Conservation (phyloP, 73 alveolate species). For the Tetrahymena borealis region DNA sequence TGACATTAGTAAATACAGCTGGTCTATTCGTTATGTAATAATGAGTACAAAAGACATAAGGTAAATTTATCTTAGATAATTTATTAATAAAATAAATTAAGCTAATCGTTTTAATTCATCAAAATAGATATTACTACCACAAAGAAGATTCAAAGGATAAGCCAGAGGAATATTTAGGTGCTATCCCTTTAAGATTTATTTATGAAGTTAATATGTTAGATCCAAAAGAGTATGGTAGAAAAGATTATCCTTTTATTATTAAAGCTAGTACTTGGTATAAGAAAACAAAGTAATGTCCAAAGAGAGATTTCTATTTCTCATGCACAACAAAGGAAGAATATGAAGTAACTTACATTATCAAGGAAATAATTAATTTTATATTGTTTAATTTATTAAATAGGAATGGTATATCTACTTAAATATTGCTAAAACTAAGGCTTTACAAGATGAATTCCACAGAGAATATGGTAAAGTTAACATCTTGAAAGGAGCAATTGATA, state of each 20-base stretch:
- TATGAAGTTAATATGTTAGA: not conserved
- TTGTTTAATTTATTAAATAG: not conserved
- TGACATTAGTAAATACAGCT: conserved; percentile 14
- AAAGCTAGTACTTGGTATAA: conserved; percentile 6
- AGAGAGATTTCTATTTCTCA: conserved; percentile 16
- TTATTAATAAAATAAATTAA: not conserved
- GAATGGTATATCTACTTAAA: conserved; percentile 31
- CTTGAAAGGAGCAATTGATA: not conserved
- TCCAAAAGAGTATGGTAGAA: not conserved
- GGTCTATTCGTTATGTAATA: conserved; percentile 5
- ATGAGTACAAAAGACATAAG: conserved; percentile 12
- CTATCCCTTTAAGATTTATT: not conserved
- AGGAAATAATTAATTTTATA: not conserved
- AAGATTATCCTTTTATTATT: not conserved
- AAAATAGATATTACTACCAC: not conserved
- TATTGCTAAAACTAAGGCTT: conserved; percentile 33
- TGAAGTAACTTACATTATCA: not conserved
- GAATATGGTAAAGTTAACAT: conserved; percentile 21
- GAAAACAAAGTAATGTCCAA: conserved; percentile 4
- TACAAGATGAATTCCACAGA: conserved; percentile 15
- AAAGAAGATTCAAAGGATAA: not conserved
- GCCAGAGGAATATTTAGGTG: not conserved
- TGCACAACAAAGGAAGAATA: not conserved
- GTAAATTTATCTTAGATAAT: not conserved
- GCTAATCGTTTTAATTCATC: not conserved